Percentiles rank a stretch among this genome's conserved stretches.
Evolutionary conservation across 495 filamentous ascomycete species (phyloP).

Genomic region (Neurospora intermedia): DNA sequence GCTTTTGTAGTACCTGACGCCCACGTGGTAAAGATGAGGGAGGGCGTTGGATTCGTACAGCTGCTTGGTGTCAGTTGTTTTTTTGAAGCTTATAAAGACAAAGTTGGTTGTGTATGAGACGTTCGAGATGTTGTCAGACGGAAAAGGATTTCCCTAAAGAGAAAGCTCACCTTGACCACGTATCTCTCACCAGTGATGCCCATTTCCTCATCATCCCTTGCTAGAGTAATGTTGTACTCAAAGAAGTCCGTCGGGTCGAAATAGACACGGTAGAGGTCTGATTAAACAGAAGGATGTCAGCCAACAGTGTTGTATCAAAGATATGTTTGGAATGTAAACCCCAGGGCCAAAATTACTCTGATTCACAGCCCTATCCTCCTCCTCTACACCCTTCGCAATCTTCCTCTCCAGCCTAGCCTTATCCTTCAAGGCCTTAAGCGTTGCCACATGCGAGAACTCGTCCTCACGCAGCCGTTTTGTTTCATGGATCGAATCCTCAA

Average conservation of each 20-base stretch:
- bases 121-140: background rate
- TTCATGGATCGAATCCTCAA: slow-evolving; percentile 24
- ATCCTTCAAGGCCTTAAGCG: slow-evolving; percentile 8
- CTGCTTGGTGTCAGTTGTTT: slow-evolving; percentile 10
- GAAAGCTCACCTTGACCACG: slow-evolving; percentile 21
- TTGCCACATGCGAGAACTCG: slow-evolving; percentile 12
- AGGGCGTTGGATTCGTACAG: slow-evolving; percentile 37
- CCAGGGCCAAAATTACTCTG: slow-evolving; percentile 14
- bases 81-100: background rate
- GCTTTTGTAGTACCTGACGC: slow-evolving; percentile 25
- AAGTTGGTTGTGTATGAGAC: background rate
- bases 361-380: slow-evolving; percentile 29
- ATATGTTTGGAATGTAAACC: background rate
- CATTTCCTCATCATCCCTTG: slow-evolving; percentile 14
- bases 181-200: slow-evolving; percentile 22
- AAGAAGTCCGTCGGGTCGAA: slow-evolving; percentile 23
- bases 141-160: background rate
- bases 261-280: slow-evolving; percentile 21
- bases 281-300: background rate
- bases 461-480: slow-evolving; percentile 9
- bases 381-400: slow-evolving; percentile 23
- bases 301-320: background rate
- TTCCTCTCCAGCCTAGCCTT: slow-evolving; percentile 38
- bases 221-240: slow-evolving; percentile 22
- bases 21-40: slow-evolving; percentile 32